Evolutionary conservation across 805 yeast species (phyloP).

Genomic region (Barnettozyma populi): DNA sequence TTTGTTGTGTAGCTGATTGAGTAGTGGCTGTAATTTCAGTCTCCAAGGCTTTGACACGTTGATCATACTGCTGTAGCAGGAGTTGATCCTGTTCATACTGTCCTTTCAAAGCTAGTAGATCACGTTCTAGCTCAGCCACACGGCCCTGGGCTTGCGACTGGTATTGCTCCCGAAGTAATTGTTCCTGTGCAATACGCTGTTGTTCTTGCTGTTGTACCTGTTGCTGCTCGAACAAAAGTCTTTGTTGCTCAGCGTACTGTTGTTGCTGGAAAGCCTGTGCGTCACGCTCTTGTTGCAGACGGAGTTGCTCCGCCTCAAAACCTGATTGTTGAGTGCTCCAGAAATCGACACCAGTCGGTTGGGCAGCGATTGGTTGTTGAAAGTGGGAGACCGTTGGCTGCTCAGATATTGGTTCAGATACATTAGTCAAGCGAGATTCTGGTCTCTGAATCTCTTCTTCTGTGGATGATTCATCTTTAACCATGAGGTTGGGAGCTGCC

Average conservation of each 20-base stretch:
- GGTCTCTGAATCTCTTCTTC: conserved; percentile 17
- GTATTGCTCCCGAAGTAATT: conserved; percentile 57
- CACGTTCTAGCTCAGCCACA: conserved; percentile 77
- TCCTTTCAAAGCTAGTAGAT: conserved; percentile 63
- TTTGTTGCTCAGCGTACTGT: conserved; percentile 63
- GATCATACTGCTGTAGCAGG: conserved; percentile 81
- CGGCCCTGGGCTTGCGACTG: conserved; percentile 74
- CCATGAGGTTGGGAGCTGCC: conserved; percentile 29
- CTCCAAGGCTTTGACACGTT: conserved; percentile 77
- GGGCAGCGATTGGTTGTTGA: conserved; percentile 38
- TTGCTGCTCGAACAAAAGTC: conserved; percentile 63
- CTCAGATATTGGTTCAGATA: conserved; percentile 38
- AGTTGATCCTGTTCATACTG: conserved; percentile 85
- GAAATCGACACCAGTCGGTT: conserved; percentile 50
- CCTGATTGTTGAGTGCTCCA: conserved; percentile 46
- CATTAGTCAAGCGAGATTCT: conserved; percentile 17
- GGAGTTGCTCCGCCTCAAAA: conserved; percentile 53
- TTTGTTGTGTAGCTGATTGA: conserved; percentile 63
- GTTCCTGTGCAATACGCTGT: conserved; percentile 68
- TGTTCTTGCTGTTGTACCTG: conserved; percentile 63
- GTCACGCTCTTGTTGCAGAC: conserved; percentile 57
- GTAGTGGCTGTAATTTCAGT: conserved; percentile 57
- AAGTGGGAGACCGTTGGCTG: conserved; percentile 37
- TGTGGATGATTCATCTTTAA: conserved; percentile 18
- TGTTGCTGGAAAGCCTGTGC: conserved; percentile 62